Evolutionary conservation across 1,284 basidiomycete species (phyloP), one percentile per base, ranked within the genome.

Genomic region (Cutaneotrichosporon cavernicola): DNA sequence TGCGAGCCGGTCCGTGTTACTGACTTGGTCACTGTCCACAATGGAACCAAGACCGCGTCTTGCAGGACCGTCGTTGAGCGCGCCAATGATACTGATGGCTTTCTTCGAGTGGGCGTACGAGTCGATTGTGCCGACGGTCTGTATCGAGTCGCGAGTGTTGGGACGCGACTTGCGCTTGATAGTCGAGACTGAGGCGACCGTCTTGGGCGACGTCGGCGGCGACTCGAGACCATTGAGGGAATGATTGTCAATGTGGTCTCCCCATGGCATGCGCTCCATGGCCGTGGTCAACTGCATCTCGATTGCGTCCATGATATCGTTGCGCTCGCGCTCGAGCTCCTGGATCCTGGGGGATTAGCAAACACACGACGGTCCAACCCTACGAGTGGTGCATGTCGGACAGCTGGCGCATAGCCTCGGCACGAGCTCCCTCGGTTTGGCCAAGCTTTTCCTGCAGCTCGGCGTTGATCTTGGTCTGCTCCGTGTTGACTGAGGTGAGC

Each of bases 351-450:
- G 22, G 21, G 14, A 56, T 64, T 16, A 65, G 62, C 7, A 61
- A 46, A 21, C 11, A 21, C 14, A 21, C 5, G 16, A 30, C 3
- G 18, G 22, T 7, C 2, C 38, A 16, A 21, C 67, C 74, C 60
- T 38, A 74, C 75, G 74, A 74, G 30, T 75, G 72, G 61, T 80
- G 76, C 78, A 81, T 80, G 65, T 80, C 78, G 0, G 76, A 78
- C 18, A 81, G 69, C 65, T 81, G 76, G n/a, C 75, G 71, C 75
- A 79, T 78, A 1, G 78, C 79, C 55, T 75, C 73, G 7, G 74
- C 72, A 40, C 76, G 72, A 38, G 79, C 78, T 11, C 62, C 64
- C 65, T 81, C 79, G 6, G 79, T 81, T 59, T 75, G 70, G 34
- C 63, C 57, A 10, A 81, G 72, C 63, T 75, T 75, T 5, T 76